Base-by-base conservation (phyloP, 345 rosid genomes). In the Gossypium rotundifolium region DNA sequence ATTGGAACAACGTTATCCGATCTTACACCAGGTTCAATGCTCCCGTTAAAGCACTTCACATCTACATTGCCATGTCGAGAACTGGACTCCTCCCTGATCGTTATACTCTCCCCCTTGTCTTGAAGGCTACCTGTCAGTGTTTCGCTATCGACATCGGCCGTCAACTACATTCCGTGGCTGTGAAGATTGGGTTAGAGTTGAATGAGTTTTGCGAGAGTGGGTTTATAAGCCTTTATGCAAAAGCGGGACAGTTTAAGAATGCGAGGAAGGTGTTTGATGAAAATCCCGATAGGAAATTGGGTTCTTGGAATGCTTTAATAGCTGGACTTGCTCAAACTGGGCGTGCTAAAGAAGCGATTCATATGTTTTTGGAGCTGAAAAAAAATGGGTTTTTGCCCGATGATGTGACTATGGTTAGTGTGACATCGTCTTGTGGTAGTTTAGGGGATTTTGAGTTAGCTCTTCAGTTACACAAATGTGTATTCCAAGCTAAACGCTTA, bases 251-350 rank as follows among this genome's bases (percentile, higher is more conserved):
- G 7, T 75, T 89, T 8, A 68, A 59, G 9, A 49, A 77, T 55
- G 97, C 92, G 11, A 80, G 80, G 27, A 88, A 86, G 16, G 27
- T 84, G 89, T 92, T 94, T 53, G 98, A 88, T 27, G 89, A 83
- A 89, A 94, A 89, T 83, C 84, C 81, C 22, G 81, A 84, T 0
- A 86, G 94, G 77, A 90, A 86, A 77, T 55, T 94, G 69, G 96
- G 98, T 18, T 92, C 97, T 67, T 94, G 97, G 98, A 94, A 94
- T 70, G 93, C 97, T 0, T 75, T 89, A 23, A 83, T 94, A 22
- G 87, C 79, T 0, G 97, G 95, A n/a, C 81, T 90, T 55, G 67
- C 86, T 54, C 96, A 88, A 6, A 88, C 83, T 0, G 94, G 89
- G 8, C 84, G 80, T 55, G 89, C 81, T 0, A 76, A 67, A 40